A percentile compares a stretch with the other conserved stretches of the same genome.
Evolutionary conservation across 768 basidiomycete species (phyloP).

Genomic region (Tylopilus felleus): DNA sequence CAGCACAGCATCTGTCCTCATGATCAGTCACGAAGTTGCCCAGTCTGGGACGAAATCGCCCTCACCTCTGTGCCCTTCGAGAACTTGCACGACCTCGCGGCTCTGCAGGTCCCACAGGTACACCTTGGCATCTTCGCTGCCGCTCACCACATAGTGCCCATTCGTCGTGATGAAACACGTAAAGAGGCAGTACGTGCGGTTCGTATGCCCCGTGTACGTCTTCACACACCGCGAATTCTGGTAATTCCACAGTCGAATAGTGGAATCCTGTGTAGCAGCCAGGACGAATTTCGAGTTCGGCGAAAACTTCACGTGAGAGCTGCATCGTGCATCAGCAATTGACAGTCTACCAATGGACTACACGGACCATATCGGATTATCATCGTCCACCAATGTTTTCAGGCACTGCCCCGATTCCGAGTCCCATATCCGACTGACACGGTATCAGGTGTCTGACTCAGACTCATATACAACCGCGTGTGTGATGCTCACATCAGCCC

Average conservation of each 20-base stretch:
- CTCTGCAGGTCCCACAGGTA: constrained; percentile 90
- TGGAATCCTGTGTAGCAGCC: constrained; percentile 91
- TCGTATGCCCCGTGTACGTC: constrained; percentile 84
- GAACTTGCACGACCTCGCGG: constrained; percentile 66
- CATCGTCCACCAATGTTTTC: constrained; percentile 95
- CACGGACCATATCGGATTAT: constrained; percentile 84
- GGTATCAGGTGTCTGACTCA: constrained; percentile 2
- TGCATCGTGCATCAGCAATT: constrained; percentile 27
- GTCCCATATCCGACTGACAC: constrained; percentile 92
- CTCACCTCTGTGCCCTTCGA: constrained; percentile 80
- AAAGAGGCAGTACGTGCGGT: constrained; percentile 79
- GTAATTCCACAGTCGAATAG: constrained; percentile 92
- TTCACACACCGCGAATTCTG: constrained; percentile 89
- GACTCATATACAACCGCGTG: not conserved
- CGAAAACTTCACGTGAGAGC: constrained; percentile 87
- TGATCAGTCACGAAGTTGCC: not conserved
- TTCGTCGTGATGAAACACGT: constrained; percentile 58
- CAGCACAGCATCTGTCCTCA: constrained; percentile 54
- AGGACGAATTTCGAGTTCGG: constrained; percentile 90
- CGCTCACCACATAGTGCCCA: constrained; percentile 75
- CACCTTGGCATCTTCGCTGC: constrained; percentile 86
- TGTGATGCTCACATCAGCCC: constrained; percentile 76
- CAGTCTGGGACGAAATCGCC: not conserved
- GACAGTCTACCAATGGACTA: not conserved
- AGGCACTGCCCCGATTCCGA: constrained; percentile 95